phyloP scores from a whole-genome alignment of 1,284 basidiomycete species.

The Ustilago trichophora region DNA sequence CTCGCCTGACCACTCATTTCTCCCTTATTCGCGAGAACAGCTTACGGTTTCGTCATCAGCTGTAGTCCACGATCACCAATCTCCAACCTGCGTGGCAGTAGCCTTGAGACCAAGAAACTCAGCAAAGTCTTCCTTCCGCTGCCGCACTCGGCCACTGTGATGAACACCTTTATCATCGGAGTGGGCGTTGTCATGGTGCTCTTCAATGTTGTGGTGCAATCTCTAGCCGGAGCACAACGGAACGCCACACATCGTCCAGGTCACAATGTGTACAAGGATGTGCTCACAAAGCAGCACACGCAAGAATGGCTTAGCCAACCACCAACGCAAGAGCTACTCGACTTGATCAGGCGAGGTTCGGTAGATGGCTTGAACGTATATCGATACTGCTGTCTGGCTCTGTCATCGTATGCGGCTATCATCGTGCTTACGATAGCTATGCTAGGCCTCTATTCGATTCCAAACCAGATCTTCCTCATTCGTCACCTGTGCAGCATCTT shows the following conservation, averaged over 20 bases:
- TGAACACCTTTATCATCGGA: slow-evolving; percentile 19
- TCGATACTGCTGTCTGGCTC: slow-evolving; percentile 2
- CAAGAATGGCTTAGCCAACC: slow-evolving; percentile 6
- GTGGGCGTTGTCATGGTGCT: slow-evolving; percentile 10
- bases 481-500: slow-evolving; percentile 15
- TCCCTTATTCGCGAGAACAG: no score
- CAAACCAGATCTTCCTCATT: slow-evolving; percentile 22
- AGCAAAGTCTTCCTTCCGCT: slow-evolving; percentile 20
- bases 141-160: slow-evolving; percentile 17
- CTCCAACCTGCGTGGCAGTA: background rate
- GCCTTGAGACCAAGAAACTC: no score
- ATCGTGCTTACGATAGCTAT: background rate
- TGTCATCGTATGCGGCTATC: slow-evolving; percentile 14
- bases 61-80: slow-evolving; percentile 30
- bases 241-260: background rate
- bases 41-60: slow-evolving; percentile 23
- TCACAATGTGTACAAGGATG: background rate
- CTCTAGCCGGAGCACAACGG: background rate
- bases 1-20: no score
- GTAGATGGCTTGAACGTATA: slow-evolving; percentile 2
- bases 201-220: slow-evolving; percentile 1
- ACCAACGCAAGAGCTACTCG: slow-evolving; percentile 1
- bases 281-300: no score
- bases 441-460: slow-evolving; percentile 7
- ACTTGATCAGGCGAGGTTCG: background rate